These are phyloP conservation scores for Cordyceps farinosa DNA, from an alignment of 2,329 filamentous ascomycete species.

Conservation along the genomic window DNA sequence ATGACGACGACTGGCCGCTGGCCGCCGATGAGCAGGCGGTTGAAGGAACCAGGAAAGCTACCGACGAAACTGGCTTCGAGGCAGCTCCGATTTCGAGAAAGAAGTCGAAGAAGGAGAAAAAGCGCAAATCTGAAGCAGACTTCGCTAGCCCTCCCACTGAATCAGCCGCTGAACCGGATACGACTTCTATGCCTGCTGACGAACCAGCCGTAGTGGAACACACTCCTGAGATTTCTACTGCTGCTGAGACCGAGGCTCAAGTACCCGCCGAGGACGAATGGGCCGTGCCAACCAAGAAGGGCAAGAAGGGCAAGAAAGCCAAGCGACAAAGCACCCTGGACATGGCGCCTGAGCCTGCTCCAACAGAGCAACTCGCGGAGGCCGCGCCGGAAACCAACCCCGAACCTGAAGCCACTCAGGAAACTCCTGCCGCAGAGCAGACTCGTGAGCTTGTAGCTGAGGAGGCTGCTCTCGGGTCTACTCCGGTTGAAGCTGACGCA, in stretches of 20 bases:
- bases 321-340: slow-evolving; percentile 21
- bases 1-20: neutral
- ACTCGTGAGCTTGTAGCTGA: neutral
- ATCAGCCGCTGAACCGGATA: neutral
- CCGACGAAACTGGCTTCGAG: slow-evolving; percentile 16
- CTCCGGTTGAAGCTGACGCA: slow-evolving; percentile 26
- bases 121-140: slow-evolving; percentile 24
- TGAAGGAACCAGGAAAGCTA: neutral
- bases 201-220: neutral
- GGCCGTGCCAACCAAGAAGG: slow-evolving; percentile 40
- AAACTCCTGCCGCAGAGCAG: neutral
- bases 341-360: neutral
- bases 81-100: slow-evolving; percentile 23
- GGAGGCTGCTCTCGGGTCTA: neutral
- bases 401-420: neutral
- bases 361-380: neutral
- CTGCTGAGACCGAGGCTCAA: slow-evolving; percentile 18
- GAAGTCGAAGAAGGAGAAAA: slow-evolving; percentile 37
- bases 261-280: slow-evolving; percentile 23
- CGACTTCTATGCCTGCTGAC: neutral
- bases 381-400: neutral
- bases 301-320: slow-evolving; percentile 39
- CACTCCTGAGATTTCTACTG: neutral
- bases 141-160: slow-evolving; percentile 12
- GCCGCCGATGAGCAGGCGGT: neutral